phyloP scores from a whole-genome alignment of 1,139 yeast genomes.

The Meyerozyma carpophila region DNA sequence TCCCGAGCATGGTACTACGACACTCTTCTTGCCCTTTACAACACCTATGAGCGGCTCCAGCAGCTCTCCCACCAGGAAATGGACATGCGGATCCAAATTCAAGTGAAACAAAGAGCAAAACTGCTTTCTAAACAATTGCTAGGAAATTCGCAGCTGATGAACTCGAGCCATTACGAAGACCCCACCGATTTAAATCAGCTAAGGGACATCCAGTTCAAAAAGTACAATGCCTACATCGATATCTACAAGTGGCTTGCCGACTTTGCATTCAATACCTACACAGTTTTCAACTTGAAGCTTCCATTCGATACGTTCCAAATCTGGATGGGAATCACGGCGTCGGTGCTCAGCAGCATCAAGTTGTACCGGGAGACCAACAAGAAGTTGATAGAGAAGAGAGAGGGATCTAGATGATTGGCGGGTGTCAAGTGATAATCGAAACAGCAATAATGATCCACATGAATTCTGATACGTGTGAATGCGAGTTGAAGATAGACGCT shows the following conservation, averaged over 20 bases:
- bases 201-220: conserved; percentile 32
- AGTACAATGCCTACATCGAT: conserved; percentile 36
- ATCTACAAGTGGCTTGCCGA: conserved; percentile 38
- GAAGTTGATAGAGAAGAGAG: conserved; percentile 19
- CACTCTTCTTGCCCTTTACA: conserved; percentile 50
- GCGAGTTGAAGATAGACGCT: no score
- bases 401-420: no score
- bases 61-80: conserved; percentile 38
- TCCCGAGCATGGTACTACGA: conserved; percentile 62
- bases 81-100: conserved; percentile 34
- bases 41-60: conserved; percentile 36
- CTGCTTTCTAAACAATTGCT: conserved; percentile 9
- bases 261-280: conserved; percentile 38
- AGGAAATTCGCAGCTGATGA: conserved; percentile 4
- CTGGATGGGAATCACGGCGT: conserved; percentile 46
- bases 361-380: conserved; percentile 37
- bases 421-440: no score
- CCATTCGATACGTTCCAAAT: conserved; percentile 43
- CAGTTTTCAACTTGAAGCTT: conserved; percentile 35
- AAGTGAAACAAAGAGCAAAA: conserved; percentile 22
- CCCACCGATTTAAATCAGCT: conserved; percentile 20
- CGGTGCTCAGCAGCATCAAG: conserved; percentile 34
- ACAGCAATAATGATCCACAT: no score
- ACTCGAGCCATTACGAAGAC: not conserved
- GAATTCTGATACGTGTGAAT: no score